Percentiles rank a stretch among this genome's conserved stretches.
These are phyloP conservation scores for Mycena alexandri DNA, from an alignment of 768 basidiomycete genomes.

Conservation along the genomic window DNA sequence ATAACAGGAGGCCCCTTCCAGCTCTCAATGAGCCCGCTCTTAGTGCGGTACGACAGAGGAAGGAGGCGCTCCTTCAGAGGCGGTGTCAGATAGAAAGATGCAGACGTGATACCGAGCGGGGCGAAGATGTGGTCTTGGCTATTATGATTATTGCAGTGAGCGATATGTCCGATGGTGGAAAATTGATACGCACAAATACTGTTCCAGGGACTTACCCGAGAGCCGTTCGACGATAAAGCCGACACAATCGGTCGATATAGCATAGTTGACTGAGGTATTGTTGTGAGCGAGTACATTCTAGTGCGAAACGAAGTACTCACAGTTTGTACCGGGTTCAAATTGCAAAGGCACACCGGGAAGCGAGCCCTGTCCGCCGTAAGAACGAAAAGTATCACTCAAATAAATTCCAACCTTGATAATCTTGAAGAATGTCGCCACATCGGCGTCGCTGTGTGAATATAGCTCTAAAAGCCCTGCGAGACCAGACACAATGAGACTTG, in stretches of 20 bases:
- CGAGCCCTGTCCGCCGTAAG: slow-evolving; percentile 33
- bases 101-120: slow-evolving; percentile 38
- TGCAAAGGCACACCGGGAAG: slow-evolving; percentile 43
- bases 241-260: slow-evolving; percentile 40
- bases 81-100: slow-evolving; percentile 40
- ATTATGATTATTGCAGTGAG: too few species aligned
- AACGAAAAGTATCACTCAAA: too few species aligned
- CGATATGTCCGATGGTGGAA: too few species aligned
- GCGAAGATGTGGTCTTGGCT: slow-evolving; percentile 36
- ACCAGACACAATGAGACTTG: too few species aligned
- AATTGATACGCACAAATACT: slow-evolving; percentile 44
- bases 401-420: slow-evolving; percentile 39
- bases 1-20: slow-evolving; percentile 31
- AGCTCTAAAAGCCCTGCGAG: too few species aligned
- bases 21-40: slow-evolving; percentile 28
- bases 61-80: slow-evolving; percentile 30
- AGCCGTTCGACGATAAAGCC: slow-evolving; percentile 48
- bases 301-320: background rate
- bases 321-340: slow-evolving; percentile 45
- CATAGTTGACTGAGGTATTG: slow-evolving; percentile 34
- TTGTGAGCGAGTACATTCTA: too few species aligned
- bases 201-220: slow-evolving; percentile 44
- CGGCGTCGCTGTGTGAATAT: background rate
- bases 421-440: slow-evolving; percentile 41
- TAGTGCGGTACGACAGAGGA: slow-evolving; percentile 31